Evolutionary conservation across 2,329 filamentous ascomycete species (phyloP).

Genomic region (Clonostachys solani): DNA sequence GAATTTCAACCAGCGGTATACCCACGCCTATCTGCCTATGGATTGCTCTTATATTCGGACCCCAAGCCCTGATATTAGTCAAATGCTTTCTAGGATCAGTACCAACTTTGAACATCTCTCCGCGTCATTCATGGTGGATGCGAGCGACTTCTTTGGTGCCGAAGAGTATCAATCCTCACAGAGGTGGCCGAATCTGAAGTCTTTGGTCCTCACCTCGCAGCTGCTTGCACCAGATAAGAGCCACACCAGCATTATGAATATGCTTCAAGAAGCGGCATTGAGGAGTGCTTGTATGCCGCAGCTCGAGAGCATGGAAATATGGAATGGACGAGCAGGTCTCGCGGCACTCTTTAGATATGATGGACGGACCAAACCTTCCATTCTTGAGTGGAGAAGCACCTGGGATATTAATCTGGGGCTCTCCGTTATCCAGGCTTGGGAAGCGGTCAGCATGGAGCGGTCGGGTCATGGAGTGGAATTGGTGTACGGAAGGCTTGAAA

Average conservation of each 20-base stretch:
- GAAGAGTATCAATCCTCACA: conserved; percentile 7
- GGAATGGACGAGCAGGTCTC: conserved; percentile 17
- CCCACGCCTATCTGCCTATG: conserved; percentile 3
- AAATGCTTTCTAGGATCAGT: conserved; percentile 19
- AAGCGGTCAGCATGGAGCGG: conserved; percentile 6
- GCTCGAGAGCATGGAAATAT: conserved; percentile 22
- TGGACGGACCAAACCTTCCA: neutral
- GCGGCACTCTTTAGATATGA: conserved; percentile 14
- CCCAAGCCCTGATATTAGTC: conserved; percentile 14
- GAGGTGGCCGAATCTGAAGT: conserved; percentile 19
- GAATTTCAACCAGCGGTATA: conserved; percentile 22
- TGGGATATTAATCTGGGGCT: conserved; percentile 3
- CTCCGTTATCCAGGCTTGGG: conserved; percentile 9
- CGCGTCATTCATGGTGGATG: conserved; percentile 23
- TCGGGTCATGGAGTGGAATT: neutral
- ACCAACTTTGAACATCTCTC: conserved; percentile 18
- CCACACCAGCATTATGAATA: conserved; percentile 7
- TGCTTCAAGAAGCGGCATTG: conserved; percentile 16
- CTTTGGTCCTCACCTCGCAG: conserved; percentile 21
- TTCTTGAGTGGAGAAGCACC: conserved; percentile 8
- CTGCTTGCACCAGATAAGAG: conserved; percentile 10
- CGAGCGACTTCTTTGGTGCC: conserved; percentile 19
- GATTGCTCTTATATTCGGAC: conserved; percentile 9
- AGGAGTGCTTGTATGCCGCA: conserved; percentile 18
- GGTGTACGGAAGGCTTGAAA: conserved; percentile 4